Evolutionary conservation across 2,329 filamentous ascomycete species (phyloP), one percentile per base, ranked within the genome.

Genomic region (Aspergillus terreus): DNA sequence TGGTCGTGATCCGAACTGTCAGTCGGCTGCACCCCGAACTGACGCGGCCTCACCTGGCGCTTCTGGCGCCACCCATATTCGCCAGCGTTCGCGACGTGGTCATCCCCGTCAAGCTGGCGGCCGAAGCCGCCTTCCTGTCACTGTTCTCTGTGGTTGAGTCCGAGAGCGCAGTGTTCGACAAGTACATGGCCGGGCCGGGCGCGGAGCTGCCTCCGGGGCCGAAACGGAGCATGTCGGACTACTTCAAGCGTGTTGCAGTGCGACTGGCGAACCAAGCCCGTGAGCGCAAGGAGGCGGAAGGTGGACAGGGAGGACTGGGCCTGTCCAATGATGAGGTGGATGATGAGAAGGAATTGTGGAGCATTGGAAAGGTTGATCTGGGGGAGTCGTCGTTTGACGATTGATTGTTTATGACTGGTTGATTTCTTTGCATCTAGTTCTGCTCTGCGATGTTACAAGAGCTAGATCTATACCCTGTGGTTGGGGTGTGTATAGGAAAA

Each of bases 311-410:
- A 44, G 90, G 91, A 0, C 68, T 97, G 46, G 92, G 92, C 0
- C 70, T 99, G 63, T 88, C 87, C 32, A 91, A 89, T 66, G 94
- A 99, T 70, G 94, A 99, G 75, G 77, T 84, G 30, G 94, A 99
- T 66, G 94, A 99, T 73, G 90, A 96, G 77, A 87, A 84, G 71
- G 94, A 99, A 76, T 85, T 99, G 56, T 95, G 91, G 92, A 94
- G 89, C 68, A 87, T 99, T 46, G 94, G 94, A 5, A 92, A 87
- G 72, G 85, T 96, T 46, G 92, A 97, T 68, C 75, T 92, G 44
- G 87, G 82, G 7, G 88, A 90, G 52, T 72, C 68, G 35, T 56
- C 61, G 27, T 65, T 71, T 57, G 68, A 72, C 51, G 64, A 70
- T 50, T 66, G 59, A 66, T 62, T 56, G 51, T 21, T 38, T 15